Percentiles rank a stretch among this genome's conserved stretches.
These are phyloP conservation scores for Phycomyces blakesleeanus DNA, from an alignment of 192 early-diverging fungal species.

Conservation along the genomic window DNA sequence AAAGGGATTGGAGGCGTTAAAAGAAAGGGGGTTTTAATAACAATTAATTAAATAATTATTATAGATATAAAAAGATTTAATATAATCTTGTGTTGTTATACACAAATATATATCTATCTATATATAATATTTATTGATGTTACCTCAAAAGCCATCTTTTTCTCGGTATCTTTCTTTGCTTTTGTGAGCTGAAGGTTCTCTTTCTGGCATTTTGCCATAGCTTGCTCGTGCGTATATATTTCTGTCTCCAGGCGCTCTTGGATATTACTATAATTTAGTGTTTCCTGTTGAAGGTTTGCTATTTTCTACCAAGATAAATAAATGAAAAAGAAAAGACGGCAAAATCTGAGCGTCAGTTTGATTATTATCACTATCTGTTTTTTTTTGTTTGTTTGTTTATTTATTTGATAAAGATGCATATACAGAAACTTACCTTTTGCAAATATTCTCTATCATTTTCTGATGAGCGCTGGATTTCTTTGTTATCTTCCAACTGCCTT, in stretches of 20 bases:
- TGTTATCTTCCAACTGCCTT: conserved; percentile 10
- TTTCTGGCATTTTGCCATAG: conserved; percentile 27
- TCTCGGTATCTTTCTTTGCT: conserved; percentile 39
- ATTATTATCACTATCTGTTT: not conserved
- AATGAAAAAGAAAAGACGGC: no score
- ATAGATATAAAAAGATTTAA: not conserved
- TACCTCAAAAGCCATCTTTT: conserved; percentile 28
- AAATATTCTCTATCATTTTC: conserved; percentile 3
- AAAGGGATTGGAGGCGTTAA: no score
- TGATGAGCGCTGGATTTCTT: not conserved
- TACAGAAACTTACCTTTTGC: conserved; percentile 1
- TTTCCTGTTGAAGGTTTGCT: conserved; percentile 7
- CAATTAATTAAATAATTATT: not conserved
- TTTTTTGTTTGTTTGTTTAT: no score
- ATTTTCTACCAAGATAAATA: conserved; percentile 10
- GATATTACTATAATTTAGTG: conserved; percentile 4
- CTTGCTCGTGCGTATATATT: conserved; percentile 38
- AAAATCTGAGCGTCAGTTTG: not conserved
- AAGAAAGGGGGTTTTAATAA: no score
- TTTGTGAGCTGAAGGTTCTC: conserved; percentile 27
- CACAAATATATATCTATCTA: no score
- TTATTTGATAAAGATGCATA: not conserved
- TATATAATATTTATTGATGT: no score
- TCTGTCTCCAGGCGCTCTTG: conserved; percentile 39
- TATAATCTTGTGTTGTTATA: no score